Evolutionary conservation across 2,329 filamentous ascomycete genomes (phyloP).

Genomic region (Corynespora cassiicola): DNA sequence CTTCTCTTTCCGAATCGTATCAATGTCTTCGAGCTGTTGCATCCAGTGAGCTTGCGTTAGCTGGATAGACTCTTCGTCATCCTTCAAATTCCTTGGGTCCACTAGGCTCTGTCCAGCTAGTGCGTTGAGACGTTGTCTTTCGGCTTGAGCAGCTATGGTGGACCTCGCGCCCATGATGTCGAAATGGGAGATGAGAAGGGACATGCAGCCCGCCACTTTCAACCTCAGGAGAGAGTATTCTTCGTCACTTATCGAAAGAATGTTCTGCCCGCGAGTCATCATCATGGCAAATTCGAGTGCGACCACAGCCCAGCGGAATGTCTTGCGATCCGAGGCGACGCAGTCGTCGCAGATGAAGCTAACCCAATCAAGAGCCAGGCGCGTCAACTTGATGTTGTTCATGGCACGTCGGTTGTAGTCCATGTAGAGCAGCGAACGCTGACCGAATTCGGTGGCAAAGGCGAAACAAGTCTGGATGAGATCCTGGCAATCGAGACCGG

Average conservation of each 20-base stretch:
- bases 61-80: slow-evolving; percentile 84
- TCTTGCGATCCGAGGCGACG: slow-evolving; percentile 89
- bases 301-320: slow-evolving; percentile 95
- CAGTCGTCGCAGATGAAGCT: slow-evolving; percentile 98
- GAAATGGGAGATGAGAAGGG: slow-evolving; percentile 94
- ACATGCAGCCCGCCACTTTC: slow-evolving; percentile 98
- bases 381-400: slow-evolving; percentile 95
- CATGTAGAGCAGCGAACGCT: slow-evolving; percentile 92
- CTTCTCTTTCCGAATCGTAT: slow-evolving; percentile 77
- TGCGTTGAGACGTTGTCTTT: slow-evolving; percentile 86
- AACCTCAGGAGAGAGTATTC: slow-evolving; percentile 83
- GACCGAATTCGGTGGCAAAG: slow-evolving; percentile 98
- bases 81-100: slow-evolving; percentile 74
- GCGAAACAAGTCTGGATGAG: slow-evolving; percentile 97
- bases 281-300: slow-evolving; percentile 96
- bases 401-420: slow-evolving; percentile 93
- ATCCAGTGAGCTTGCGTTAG: slow-evolving; percentile 79
- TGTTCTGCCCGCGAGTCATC: slow-evolving; percentile 93
- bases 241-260: slow-evolving; percentile 85
- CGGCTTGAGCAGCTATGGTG: slow-evolving; percentile 89
- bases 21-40: slow-evolving; percentile 75
- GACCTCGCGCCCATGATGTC: slow-evolving; percentile 98
- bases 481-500: slow-evolving; percentile 86
- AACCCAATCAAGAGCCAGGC: slow-evolving; percentile 94
- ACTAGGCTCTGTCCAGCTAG: slow-evolving; percentile 77